These are phyloP conservation scores for Fraxinus nigra DNA, from an alignment of 305 asterid species.

Conservation along the genomic window DNA sequence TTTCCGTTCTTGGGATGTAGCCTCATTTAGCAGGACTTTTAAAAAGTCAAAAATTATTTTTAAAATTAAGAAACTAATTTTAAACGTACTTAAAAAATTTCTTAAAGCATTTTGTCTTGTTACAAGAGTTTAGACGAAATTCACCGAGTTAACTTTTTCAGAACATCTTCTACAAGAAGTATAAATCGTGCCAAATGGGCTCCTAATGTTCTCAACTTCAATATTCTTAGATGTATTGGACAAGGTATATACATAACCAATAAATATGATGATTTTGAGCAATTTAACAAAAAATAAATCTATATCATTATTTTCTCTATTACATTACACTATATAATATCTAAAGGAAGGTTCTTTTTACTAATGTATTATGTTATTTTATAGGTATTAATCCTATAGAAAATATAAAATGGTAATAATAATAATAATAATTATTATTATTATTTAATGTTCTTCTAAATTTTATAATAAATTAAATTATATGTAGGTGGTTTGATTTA, in stretches of 20 bases:
- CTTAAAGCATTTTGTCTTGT: too few relatives aligned
- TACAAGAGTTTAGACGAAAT: too few relatives aligned
- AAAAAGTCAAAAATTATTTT: neutral
- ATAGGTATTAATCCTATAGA: too few relatives aligned
- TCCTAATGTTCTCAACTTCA: neutral
- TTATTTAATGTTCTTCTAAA: neutral
- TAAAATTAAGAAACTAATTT: too few relatives aligned
- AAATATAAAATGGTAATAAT: too few relatives aligned
- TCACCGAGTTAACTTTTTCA: neutral
- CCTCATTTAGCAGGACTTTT: neutral
- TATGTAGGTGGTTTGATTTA: neutral
- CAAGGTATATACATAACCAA: neutral
- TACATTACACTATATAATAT: neutral
- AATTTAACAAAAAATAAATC: neutral
- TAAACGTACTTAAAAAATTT: too few relatives aligned
- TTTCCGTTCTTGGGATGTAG: neutral
- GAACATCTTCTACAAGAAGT: neutral
- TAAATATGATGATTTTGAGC: neutral
- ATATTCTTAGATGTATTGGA: neutral
- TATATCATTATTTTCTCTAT: neutral
- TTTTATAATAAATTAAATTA: neutral
- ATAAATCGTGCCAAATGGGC: neutral
- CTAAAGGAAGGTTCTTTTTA: neutral
- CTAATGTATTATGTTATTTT: neutral
- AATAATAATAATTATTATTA: too few relatives aligned